phyloP scores from a whole-genome alignment of 2,329 filamentous ascomycete species.

The Botrytis aclada region DNA sequence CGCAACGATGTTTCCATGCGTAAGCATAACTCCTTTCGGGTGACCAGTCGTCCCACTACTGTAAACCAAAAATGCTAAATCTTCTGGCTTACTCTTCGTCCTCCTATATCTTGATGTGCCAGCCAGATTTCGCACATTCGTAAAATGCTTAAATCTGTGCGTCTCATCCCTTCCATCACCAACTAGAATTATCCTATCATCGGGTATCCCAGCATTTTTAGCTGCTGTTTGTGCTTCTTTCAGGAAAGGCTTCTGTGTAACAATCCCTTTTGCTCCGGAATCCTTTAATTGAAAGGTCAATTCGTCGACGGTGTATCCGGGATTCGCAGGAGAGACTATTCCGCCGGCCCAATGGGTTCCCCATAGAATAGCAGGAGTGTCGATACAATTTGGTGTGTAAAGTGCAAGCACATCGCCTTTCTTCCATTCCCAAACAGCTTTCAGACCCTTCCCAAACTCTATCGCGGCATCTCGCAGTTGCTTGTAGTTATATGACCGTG shows the following conservation, averaged over 20 bases:
- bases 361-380: constrained; percentile 73
- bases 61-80: constrained; percentile 83
- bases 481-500: constrained; percentile 65
- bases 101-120: constrained; percentile 56
- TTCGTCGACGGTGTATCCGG: constrained; percentile 79
- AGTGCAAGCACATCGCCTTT: constrained; percentile 80
- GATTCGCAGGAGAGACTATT: constrained; percentile 80
- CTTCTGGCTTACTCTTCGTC: constrained; percentile 64
- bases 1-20: constrained; percentile 76
- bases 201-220: constrained; percentile 63
- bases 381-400: constrained; percentile 83
- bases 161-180: constrained; percentile 63
- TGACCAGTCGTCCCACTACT: constrained; percentile 86
- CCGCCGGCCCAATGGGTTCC: constrained; percentile 83
- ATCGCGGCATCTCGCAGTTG: constrained; percentile 63
- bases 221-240: constrained; percentile 65
- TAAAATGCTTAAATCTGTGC: constrained; percentile 67
- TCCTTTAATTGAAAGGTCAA: constrained; percentile 81
- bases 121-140: constrained; percentile 62
- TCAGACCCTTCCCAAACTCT: constrained; percentile 78
- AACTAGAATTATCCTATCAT: constrained; percentile 71
- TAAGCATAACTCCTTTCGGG: constrained; percentile 88
- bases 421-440: constrained; percentile 70
- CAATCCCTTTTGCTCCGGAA: constrained; percentile 68
- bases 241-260: constrained; percentile 69